Base-by-base conservation (phyloP, 208 protist genomes). In the Phytomonas sp. region DNA sequence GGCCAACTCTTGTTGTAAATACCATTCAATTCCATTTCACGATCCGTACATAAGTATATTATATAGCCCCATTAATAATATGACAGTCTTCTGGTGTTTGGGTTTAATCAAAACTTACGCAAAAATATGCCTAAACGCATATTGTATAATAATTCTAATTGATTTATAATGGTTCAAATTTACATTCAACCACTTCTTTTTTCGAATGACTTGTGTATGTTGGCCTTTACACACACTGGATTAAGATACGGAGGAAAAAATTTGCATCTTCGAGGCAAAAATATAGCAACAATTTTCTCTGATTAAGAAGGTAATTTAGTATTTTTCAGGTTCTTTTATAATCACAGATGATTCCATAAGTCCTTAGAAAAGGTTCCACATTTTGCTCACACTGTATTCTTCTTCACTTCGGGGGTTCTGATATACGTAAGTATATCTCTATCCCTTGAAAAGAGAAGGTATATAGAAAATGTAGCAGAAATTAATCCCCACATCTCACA, bases 401-500 rank as follows among this genome's bases (percentile, higher is more conserved):
- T 12, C 19, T 56, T 56, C 23, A 2, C 45, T 56, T 26, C 45
- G 26, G 2, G 4, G 26, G 19, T 26, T 56, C 23, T 26, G 5
- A 63, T 26, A 68, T 7, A 74, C 12, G 63, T 69, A 66, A 0
- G 66, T 37, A 66, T n/a, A 60, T 26, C 59, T 66, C 31, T 7
- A 63, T 23, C 32, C 32, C n/a, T 23, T 11, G 32, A 68, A 60
- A 67, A 34, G 62, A 36, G 42, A 70, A 65, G 70, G 33, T 63
- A 69, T 69, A 69, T 71, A 62, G 63, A 72, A 74, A 34, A 66
- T 67, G 69, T 56, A 26, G 2, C 19, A 56, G 45, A 56, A 56
- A 26, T 60, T 63, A 67, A 70, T 56, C 31, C 59, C 66, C 49
- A 60, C 66, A 60, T 75, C 63, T 14, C 37, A 61, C 45, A 37